Percentiles rank a stretch among this genome's conserved stretches.
phyloP scores from a whole-genome alignment of 495 filamentous ascomycete species.

The Barbatosphaeria neglecta region DNA sequence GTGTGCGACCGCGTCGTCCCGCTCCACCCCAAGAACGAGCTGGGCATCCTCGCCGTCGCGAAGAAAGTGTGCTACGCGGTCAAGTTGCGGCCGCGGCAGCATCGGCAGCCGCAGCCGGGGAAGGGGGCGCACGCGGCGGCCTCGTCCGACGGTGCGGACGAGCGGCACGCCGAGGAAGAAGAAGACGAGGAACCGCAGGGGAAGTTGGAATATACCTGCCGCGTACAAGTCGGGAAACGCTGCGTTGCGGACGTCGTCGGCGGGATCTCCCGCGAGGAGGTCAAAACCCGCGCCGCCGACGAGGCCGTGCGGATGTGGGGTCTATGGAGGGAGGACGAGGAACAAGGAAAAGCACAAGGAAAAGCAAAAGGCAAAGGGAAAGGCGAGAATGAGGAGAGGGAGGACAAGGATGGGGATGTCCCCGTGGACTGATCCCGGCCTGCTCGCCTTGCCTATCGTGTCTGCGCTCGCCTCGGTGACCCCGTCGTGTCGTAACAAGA shows the following conservation, averaged over 20 bases:
- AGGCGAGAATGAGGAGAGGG: no score
- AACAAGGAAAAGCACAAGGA: no score
- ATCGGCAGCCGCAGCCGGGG: not conserved
- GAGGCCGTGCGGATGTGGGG: slow-evolving; percentile 23
- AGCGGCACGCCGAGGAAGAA: not conserved
- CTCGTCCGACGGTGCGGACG: not conserved
- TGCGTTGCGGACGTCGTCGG: slow-evolving; percentile 32
- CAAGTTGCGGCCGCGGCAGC: slow-evolving; percentile 5
- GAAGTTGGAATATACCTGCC: slow-evolving; percentile 30
- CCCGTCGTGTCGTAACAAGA: no score
- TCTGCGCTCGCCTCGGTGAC: no score
- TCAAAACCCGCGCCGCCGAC: slow-evolving; percentile 45
- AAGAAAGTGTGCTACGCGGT: slow-evolving; percentile 40
- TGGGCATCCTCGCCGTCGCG: slow-evolving; percentile 44
- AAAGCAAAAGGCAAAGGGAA: no score
- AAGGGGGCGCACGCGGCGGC: not conserved
- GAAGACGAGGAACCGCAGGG: slow-evolving; percentile 5
- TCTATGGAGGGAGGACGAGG: not conserved
- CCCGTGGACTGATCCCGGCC: no score
- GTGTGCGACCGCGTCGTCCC: slow-evolving; percentile 47
- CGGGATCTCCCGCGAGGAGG: slow-evolving; percentile 40
- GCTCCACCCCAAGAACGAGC: slow-evolving; percentile 63
- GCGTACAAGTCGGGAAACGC: slow-evolving; percentile 37
- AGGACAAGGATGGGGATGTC: no score
- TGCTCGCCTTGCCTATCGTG: no score